Conservation (phyloP, 768 basidiomycete species). For the Amanita subjunquillea region DNA sequence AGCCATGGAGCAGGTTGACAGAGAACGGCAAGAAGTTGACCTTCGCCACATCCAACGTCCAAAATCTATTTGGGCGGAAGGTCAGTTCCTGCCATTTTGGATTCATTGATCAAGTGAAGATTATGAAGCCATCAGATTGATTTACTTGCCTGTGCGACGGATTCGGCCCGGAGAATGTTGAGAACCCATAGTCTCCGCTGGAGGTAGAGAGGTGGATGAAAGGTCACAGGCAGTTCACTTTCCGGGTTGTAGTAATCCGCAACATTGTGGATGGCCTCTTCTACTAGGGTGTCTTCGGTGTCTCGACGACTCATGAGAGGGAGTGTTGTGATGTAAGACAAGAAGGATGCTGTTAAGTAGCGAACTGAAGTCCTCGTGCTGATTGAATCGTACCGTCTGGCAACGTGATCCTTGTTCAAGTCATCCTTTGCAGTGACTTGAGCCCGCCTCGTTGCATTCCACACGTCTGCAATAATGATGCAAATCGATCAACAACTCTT, state of each 20-base stretch:
- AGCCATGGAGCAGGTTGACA: conserved; percentile 71
- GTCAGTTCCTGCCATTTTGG: neutral
- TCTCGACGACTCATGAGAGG: neutral
- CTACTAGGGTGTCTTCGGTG: neutral
- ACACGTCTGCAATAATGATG: too few relatives aligned
- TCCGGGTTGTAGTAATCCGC: conserved; percentile 6
- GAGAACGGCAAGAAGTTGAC: conserved; percentile 58
- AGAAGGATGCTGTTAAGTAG: neutral
- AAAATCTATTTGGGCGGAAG: conserved; percentile 39
- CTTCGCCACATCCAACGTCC: conserved; percentile 82
- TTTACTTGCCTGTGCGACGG: conserved; percentile 36
- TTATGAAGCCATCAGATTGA: neutral
- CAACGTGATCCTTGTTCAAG: too few relatives aligned
- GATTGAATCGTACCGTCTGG: too few relatives aligned
- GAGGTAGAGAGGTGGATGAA: conserved; percentile 56
- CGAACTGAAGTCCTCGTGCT: neutral
- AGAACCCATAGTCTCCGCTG: conserved; percentile 69
- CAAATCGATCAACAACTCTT: too few relatives aligned
- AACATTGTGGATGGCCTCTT: neutral
- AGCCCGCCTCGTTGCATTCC: too few relatives aligned
- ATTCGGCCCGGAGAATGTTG: conserved; percentile 47
- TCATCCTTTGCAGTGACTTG: too few relatives aligned
- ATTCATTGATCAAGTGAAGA: conserved; percentile 1
- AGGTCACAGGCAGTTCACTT: conserved; percentile 43
- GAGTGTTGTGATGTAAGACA: neutral